Evolutionary conservation across 306 rosid genomes (phyloP).

Genomic region (Canavalia gladiata): DNA sequence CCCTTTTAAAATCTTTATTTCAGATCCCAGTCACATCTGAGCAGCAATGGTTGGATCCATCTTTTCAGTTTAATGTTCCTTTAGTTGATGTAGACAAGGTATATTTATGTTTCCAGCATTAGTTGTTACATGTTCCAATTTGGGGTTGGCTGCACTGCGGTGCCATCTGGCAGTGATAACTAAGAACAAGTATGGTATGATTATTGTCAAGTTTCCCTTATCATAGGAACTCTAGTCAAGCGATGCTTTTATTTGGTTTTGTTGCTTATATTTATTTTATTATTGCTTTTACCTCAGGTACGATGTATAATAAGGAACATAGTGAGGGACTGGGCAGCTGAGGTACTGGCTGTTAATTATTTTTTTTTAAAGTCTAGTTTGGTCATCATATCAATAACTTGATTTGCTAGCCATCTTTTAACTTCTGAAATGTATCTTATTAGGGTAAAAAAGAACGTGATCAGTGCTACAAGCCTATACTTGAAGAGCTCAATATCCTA

Average conservation of each 20-base stretch:
- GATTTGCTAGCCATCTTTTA: slow-evolving; percentile 23
- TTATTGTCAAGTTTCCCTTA: neutral
- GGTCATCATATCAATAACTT: slow-evolving; percentile 22
- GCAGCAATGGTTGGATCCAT: slow-evolving; percentile 78
- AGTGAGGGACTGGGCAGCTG: slow-evolving; percentile 96
- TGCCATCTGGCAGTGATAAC: no score
- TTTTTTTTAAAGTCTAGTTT: neutral
- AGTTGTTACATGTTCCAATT: slow-evolving; percentile 17
- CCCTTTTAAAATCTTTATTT: slow-evolving; percentile 40
- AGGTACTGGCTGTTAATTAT: slow-evolving; percentile 61
- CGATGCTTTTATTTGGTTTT: slow-evolving; percentile 20
- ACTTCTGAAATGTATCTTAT: slow-evolving; percentile 39
- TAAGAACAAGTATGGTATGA: no score
- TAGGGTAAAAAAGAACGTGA: slow-evolving; percentile 97
- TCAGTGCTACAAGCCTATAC: slow-evolving; percentile 94
- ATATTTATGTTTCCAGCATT: slow-evolving; percentile 41
- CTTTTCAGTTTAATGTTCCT: slow-evolving; percentile 80
- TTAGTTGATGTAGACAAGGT: slow-evolving; percentile 97
- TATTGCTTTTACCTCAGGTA: slow-evolving; percentile 64
- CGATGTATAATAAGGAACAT: slow-evolving; percentile 89
- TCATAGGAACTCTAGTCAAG: slow-evolving; percentile 28
- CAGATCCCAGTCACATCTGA: slow-evolving; percentile 65
- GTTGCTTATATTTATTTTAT: slow-evolving; percentile 5
- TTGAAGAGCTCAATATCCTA: slow-evolving; percentile 79
- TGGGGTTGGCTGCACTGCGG: neutral